Conservation (phyloP, 352 stramenopile genomes). For the Hyaloperonospora brassicae region DNA sequence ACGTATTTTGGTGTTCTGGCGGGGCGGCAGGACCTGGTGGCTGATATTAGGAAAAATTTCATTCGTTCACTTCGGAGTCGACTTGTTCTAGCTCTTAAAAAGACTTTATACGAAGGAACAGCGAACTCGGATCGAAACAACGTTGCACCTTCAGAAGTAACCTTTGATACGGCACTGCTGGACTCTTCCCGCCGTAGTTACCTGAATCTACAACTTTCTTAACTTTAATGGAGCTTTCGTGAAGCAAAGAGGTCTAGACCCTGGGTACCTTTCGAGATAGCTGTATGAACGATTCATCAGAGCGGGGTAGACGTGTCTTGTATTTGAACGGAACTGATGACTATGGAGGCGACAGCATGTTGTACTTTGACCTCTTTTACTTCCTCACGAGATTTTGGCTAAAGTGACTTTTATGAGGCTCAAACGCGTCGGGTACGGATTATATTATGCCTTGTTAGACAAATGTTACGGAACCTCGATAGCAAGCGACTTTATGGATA, state of each 20-base stretch:
- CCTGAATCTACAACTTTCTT: neutral
- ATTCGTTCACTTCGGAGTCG: too few species aligned
- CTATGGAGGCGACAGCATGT: neutral
- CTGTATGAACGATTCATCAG: neutral
- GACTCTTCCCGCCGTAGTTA: neutral
- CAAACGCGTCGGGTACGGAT: neutral
- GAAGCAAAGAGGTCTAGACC: neutral
- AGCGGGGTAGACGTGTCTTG: neutral
- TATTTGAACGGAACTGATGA: neutral
- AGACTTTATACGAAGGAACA: too few species aligned
- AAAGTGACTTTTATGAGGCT: neutral
- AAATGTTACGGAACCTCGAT: too few species aligned
- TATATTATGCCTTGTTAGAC: conserved; percentile 2
- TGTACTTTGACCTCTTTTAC: neutral
- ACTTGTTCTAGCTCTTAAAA: too few species aligned
- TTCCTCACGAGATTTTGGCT: neutral
- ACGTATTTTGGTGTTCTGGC: too few species aligned
- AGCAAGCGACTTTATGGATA: neutral
- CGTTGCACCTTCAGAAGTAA: too few species aligned
- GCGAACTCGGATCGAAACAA: too few species aligned
- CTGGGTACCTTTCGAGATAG: neutral
- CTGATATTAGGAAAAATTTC: too few species aligned
- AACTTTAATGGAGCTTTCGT: too few species aligned
- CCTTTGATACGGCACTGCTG: neutral
- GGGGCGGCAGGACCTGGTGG: too few species aligned